phyloP scores from a whole-genome alignment of 768 basidiomycete genomes.

The Rhizopogon sp. region DNA sequence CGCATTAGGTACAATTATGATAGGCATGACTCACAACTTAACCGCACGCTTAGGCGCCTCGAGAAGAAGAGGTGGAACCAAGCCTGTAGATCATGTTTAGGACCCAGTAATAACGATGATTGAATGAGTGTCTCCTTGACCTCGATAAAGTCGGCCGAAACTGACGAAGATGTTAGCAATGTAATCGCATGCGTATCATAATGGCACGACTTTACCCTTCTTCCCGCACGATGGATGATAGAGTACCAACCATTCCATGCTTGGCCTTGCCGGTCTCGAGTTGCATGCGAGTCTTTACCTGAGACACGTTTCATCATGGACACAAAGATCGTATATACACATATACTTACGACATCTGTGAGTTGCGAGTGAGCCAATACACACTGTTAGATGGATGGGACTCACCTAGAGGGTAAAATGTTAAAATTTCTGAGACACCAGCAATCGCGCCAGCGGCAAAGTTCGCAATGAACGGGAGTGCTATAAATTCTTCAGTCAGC shows the following conservation, averaged over 20 bases:
- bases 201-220: constrained; percentile 68
- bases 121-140: constrained; percentile 27
- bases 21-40: constrained; percentile 65
- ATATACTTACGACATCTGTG: constrained; percentile 76
- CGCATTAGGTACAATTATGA: neutral
- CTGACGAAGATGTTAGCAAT: constrained; percentile 33
- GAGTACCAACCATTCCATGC: constrained; percentile 76
- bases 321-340: neutral
- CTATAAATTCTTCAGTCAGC: constrained; percentile 33
- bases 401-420: constrained; percentile 88
- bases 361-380: constrained; percentile 1
- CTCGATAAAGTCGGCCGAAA: constrained; percentile 82
- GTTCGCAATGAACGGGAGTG: constrained; percentile 81
- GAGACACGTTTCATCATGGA: constrained; percentile 8
- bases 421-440: constrained; percentile 78
- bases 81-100: constrained; percentile 40
- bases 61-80: constrained; percentile 91
- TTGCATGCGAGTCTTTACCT: constrained; percentile 99
- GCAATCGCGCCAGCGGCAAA: constrained; percentile 97
- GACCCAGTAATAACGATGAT: neutral
- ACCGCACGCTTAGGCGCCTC: constrained; percentile 99
- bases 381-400: neutral
- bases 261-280: constrained; percentile 79
- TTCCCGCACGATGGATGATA: constrained; percentile 76
- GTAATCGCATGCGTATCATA: constrained; percentile 12